These are phyloP conservation scores for Phlyctochytrium bullatum DNA, from an alignment of 192 early-diverging fungal species.

Conservation along the genomic window DNA sequence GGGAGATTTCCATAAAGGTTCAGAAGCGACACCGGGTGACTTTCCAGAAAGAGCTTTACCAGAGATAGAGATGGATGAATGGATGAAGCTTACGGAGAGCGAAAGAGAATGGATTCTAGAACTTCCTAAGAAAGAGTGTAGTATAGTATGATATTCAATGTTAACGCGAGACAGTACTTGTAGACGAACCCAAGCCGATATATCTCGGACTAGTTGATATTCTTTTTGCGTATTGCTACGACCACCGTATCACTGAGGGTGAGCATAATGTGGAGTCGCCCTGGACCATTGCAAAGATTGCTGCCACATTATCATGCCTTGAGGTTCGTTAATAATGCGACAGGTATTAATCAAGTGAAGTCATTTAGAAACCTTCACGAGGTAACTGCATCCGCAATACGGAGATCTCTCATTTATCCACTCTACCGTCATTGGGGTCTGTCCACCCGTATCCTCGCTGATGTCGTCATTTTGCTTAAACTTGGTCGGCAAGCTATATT, in stretches of 20 bases:
- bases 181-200: constrained; percentile 25
- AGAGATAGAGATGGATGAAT: constrained; percentile 9
- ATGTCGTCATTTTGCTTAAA: constrained; percentile 78
- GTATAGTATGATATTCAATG: neutral
- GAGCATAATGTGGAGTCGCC: constrained; percentile 85
- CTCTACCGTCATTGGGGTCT: constrained; percentile 80
- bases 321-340: constrained; percentile 47
- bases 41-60: too few species aligned
- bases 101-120: constrained; percentile 72
- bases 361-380: constrained; percentile 52
- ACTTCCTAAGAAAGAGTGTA: constrained; percentile 80
- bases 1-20: neutral
- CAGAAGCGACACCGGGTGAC: too few species aligned
- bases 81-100: constrained; percentile 61
- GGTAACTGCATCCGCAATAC: constrained; percentile 62
- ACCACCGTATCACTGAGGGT: constrained; percentile 78
- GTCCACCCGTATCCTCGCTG: constrained; percentile 62
- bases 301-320: constrained; percentile 71
- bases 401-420: constrained; percentile 85
- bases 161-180: constrained; percentile 6
- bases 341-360: neutral
- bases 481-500: constrained; percentile 80
- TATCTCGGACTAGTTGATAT: constrained; percentile 92
- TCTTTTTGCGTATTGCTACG: constrained; percentile 87
- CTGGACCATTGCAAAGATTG: constrained; percentile 88